Base-by-base conservation (phyloP, 768 basidiomycete genomes). In the Termitomyces bulborhizus region DNA sequence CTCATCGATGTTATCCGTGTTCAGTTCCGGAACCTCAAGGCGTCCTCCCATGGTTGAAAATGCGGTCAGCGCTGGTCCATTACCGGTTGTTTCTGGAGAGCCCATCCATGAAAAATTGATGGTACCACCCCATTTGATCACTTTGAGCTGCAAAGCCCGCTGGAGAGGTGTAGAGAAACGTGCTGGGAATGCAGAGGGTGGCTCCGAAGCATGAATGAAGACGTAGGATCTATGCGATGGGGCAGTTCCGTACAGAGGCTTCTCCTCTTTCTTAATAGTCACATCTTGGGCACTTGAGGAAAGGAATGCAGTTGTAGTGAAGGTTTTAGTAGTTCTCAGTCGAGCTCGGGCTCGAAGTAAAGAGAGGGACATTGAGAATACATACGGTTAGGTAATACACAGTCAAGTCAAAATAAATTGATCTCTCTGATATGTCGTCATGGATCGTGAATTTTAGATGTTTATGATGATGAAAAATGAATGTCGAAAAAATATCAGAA, bases 31-130 rank as follows among this genome's bases (percentile, higher is more conserved):
- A 16, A 88, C 70, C 26, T 80, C 77, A 32, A 86, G 60, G 31
- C 74, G 73, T 21, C 79, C 79, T 12, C 76, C 71, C 3, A 66
- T 45, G 7, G 58, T 54, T 12, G 83, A 81, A 62, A 86, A 88
- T 3, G 80, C 80, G 0, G 80, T 82, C 76, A 39, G 66, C 45
- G 74, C 73, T 6, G 63, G 42, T 15, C 50, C 52, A 11, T 15
- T 26, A 39, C 16, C 44, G 29, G 53, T 12, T 3, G 48, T 16
- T 47, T 46, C 42, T 4, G 27, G 24, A 15, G 53, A 48, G 16
- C 66, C 68, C 24, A 74, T 69, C 81, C 81, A 86, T 16, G 80
- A 74, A 62, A 85, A 82, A 65, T 88, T 88, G 58, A 84, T 81
- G 2, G 77, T 57, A 5, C 78, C 83, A 6, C 81, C 80, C 75